phyloP scores from a whole-genome alignment of 805 yeast species.

The Ogataea nonfermentans region DNA sequence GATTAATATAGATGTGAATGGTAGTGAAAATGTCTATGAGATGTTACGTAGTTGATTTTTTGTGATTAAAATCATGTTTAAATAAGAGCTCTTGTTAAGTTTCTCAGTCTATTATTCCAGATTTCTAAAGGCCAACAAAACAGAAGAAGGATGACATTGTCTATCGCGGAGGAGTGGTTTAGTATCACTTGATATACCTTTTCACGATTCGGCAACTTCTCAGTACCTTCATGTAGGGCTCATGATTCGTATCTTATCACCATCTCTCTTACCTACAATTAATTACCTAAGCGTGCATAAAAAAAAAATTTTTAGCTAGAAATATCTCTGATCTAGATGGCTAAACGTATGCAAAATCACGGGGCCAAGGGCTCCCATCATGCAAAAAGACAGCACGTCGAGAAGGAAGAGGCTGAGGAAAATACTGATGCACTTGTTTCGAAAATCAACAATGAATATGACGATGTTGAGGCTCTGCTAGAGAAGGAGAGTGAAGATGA shows the following conservation, averaged over 20 bases:
- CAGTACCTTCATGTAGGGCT: background rate
- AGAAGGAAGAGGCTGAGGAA: constrained; percentile 18
- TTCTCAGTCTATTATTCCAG: too few species aligned
- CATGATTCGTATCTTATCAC: background rate
- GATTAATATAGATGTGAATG: too few species aligned
- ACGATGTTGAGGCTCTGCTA: constrained; percentile 53
- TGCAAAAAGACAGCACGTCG: constrained; percentile 17
- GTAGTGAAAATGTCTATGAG: too few species aligned
- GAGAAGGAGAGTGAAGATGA: constrained; percentile 10
- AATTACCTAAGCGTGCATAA: constrained; percentile 8
- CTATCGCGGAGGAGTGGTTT: too few species aligned
- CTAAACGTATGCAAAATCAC: constrained; percentile 8
- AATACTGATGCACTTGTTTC: constrained; percentile 47
- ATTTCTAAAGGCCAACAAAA: too few species aligned
- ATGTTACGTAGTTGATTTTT: too few species aligned
- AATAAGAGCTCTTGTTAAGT: too few species aligned
- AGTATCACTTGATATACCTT: too few species aligned
- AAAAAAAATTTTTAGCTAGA: constrained; percentile 10
- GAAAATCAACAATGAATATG: constrained; percentile 54
- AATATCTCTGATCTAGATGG: constrained; percentile 12
- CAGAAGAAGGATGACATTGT: too few species aligned
- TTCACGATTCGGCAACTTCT: too few species aligned
- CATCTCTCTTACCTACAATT: constrained; percentile 3
- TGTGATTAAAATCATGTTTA: too few species aligned
- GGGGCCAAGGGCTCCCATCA: constrained; percentile 4